Conservation (phyloP, 2,329 filamentous ascomycete species). For the Cladosporium sp. region DNA sequence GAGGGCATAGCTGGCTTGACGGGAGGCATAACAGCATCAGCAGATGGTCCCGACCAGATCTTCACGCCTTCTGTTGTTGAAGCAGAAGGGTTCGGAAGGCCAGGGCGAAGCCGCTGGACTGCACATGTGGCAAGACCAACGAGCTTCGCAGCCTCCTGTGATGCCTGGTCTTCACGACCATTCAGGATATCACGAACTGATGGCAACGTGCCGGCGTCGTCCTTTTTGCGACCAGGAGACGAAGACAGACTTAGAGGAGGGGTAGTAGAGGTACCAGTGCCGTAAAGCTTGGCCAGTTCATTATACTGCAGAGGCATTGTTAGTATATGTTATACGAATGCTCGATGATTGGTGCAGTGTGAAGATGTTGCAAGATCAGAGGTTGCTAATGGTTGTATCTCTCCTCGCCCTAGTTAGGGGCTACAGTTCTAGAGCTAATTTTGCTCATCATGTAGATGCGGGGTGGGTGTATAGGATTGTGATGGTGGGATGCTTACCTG, state of each 20-base stretch:
- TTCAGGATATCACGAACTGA: conserved; percentile 10
- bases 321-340: neutral
- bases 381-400: conserved; percentile 12
- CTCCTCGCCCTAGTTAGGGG: conserved; percentile 9
- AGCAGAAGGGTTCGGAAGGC: conserved; percentile 13
- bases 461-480: neutral
- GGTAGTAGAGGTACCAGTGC: conserved; percentile 20
- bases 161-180: conserved; percentile 24
- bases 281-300: conserved; percentile 29
- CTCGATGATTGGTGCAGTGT: neutral
- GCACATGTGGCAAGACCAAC: conserved; percentile 30
- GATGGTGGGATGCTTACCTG: conserved; percentile 36
- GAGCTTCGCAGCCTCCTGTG: conserved; percentile 32
- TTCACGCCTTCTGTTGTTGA: conserved; percentile 24
- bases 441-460: conserved; percentile 13
- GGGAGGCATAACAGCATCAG: conserved; percentile 33
- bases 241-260: conserved; percentile 29
- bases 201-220: neutral
- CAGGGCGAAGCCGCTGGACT: conserved; percentile 17
- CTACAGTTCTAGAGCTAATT: conserved; percentile 15
- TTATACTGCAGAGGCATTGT: conserved; percentile 27
- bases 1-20: conserved; percentile 35
- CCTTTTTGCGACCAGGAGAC: conserved; percentile 26
- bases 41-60: conserved; percentile 31
- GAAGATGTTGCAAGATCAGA: conserved; percentile 3